phyloP scores from a whole-genome alignment of 345 rosid species.

The Dipteronia sinensis region DNA sequence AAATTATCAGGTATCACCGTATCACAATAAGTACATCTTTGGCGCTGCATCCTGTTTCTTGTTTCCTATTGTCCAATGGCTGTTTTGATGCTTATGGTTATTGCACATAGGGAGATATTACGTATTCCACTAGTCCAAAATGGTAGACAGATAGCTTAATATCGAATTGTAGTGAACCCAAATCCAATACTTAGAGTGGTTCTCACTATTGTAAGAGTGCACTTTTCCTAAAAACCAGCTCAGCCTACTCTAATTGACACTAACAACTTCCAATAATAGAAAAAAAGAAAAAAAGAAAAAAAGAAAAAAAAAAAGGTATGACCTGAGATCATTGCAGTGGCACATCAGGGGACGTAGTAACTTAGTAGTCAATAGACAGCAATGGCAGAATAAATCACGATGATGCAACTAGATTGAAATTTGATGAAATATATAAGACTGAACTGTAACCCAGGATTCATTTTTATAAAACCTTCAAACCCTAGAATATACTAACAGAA shows the following conservation, averaged over 20 bases:
- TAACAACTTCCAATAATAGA: not conserved
- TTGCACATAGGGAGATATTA: not conserved
- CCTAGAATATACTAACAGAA: not conserved
- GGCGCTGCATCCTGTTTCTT: not conserved
- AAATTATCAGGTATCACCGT: conserved; percentile 7
- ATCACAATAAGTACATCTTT: not conserved
- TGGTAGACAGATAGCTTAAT: not conserved
- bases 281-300: not conserved
- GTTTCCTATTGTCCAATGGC: conserved; percentile 6
- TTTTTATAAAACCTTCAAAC: not conserved
- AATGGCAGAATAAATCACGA: not conserved
- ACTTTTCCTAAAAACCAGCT: not conserved
- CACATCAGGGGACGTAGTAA: not conserved
- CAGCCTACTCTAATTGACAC: not conserved
- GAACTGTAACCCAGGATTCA: not conserved
- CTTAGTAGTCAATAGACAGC: not conserved
- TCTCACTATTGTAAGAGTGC: not conserved
- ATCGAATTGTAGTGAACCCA: conserved; percentile 1
- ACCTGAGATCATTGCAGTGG: not conserved
- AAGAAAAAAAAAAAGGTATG: not conserved
- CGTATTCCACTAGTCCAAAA: not conserved
- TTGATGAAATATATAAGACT: not conserved
- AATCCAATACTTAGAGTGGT: not conserved
- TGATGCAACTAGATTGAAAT: not conserved
- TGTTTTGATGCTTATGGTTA: conserved; percentile 2